A percentile compares a stretch with the other conserved stretches of the same genome.
phyloP scores from a whole-genome alignment of 495 filamentous ascomycete genomes.

The Trypethelium eluteriae region DNA sequence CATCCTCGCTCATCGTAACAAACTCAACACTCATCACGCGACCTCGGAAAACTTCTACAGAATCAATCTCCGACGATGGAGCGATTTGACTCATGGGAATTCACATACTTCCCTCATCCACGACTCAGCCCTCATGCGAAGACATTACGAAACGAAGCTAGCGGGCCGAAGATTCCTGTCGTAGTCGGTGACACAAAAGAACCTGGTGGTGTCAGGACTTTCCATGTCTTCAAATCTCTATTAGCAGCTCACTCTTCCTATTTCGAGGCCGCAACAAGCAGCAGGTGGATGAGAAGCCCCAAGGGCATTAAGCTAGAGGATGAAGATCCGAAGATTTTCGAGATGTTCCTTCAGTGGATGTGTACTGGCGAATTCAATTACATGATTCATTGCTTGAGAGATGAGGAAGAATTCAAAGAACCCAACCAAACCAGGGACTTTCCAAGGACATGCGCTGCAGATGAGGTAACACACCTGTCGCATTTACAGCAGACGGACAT shows the following conservation, averaged over 20 bases:
- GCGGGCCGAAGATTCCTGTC: slow-evolving; percentile 13
- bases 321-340: slow-evolving; percentile 11
- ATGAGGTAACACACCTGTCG: neutral
- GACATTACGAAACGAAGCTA: neutral
- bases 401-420: neutral
- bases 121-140: neutral
- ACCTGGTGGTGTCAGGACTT: neutral
- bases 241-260: slow-evolving; percentile 14
- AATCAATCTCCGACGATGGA: neutral
- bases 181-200: slow-evolving; percentile 18
- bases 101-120: neutral
- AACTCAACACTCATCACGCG: too few species aligned
- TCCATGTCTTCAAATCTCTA: slow-evolving; percentile 13
- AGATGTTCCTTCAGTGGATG: slow-evolving; percentile 20
- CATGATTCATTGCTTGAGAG: neutral
- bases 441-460: neutral
- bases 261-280: slow-evolving; percentile 21
- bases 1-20: too few species aligned
- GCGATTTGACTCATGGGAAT: too few species aligned
- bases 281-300: slow-evolving; percentile 11
- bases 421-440: neutral
- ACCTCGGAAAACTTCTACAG: neutral
- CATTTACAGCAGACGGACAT: neutral
- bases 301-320: slow-evolving; percentile 14
- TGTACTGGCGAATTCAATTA: slow-evolving; percentile 17